Evolutionary conservation across 257 asterid genomes (phyloP).

Genomic region (Primulina huaijiensis): DNA sequence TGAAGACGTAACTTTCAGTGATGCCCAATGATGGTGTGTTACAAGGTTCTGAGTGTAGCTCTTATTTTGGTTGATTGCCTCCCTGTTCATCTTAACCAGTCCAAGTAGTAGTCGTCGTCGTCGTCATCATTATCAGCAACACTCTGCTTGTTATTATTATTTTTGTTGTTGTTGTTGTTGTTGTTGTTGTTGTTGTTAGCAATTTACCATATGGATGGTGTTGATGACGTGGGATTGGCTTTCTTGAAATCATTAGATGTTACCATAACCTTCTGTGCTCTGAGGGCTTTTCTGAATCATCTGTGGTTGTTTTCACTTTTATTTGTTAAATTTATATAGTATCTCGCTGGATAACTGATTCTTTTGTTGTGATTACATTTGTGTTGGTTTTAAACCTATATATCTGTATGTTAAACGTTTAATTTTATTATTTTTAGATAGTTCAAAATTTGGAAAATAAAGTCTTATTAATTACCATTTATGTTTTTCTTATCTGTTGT

Average conservation of each 20-base stretch:
- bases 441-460: no score
- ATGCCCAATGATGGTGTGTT: constrained; percentile 25
- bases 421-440: no score
- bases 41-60: constrained; percentile 14
- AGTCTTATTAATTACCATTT: no score
- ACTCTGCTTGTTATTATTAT: constrained; percentile 15
- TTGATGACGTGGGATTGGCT: constrained; percentile 31
- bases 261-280: not conserved
- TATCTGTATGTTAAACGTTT: no score
- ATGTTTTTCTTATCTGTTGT: no score
- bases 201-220: not conserved
- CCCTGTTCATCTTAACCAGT: not conserved
- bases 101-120: not conserved
- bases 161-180: constrained; percentile 21
- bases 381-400: no score
- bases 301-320: not conserved
- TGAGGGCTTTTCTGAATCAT: constrained; percentile 23
- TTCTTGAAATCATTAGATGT: constrained; percentile 18
- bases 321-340: not conserved
- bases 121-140: not conserved
- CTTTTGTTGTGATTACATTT: no score
- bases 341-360: no score
- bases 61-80: constrained; percentile 25
- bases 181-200: constrained; percentile 23
- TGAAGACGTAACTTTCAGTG: no score